Evolutionary conservation across 2,329 filamentous ascomycete genomes (phyloP).

Genomic region (Colletotrichum tanaceti): DNA sequence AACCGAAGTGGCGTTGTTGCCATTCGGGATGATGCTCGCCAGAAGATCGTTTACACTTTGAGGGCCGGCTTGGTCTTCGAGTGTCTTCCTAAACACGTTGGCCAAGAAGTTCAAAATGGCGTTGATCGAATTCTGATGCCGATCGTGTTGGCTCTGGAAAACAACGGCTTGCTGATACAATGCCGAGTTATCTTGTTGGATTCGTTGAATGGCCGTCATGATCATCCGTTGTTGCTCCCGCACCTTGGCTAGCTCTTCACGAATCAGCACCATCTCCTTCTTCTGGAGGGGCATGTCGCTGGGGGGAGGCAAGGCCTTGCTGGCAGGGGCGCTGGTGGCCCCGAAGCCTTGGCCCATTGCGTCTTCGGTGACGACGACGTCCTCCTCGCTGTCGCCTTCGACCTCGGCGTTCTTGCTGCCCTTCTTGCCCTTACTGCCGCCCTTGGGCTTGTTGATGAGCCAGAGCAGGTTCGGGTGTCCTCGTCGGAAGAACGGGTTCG

Average conservation of each 20-base stretch:
- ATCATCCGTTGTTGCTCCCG: conserved; percentile 90
- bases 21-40: conserved; percentile 75
- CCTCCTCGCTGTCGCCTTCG: conserved; percentile 77
- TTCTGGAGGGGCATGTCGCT: conserved; percentile 65
- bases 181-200: conserved; percentile 88
- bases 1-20: conserved; percentile 58
- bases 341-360: conserved; percentile 39
- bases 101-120: conserved; percentile 98
- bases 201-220: conserved; percentile 80
- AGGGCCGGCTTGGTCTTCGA: conserved; percentile 82
- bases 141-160: conserved; percentile 91
- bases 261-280: conserved; percentile 81
- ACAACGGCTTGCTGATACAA: conserved; percentile 88
- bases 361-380: conserved; percentile 57
- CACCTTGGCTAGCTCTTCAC: conserved; percentile 83
- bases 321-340: conserved; percentile 44
- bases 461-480: conserved; percentile 92
- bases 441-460: conserved; percentile 96
- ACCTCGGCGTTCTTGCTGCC: conserved; percentile 72
- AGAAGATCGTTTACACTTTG: conserved; percentile 89
- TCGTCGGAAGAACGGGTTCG: conserved; percentile 94
- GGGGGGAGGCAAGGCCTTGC: conserved; percentile 55
- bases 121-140: conserved; percentile 99
- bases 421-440: conserved; percentile 70
- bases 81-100: conserved; percentile 93